Conservation (phyloP, 2,329 filamentous ascomycete genomes). For the Ustilaginoidea virens region DNA sequence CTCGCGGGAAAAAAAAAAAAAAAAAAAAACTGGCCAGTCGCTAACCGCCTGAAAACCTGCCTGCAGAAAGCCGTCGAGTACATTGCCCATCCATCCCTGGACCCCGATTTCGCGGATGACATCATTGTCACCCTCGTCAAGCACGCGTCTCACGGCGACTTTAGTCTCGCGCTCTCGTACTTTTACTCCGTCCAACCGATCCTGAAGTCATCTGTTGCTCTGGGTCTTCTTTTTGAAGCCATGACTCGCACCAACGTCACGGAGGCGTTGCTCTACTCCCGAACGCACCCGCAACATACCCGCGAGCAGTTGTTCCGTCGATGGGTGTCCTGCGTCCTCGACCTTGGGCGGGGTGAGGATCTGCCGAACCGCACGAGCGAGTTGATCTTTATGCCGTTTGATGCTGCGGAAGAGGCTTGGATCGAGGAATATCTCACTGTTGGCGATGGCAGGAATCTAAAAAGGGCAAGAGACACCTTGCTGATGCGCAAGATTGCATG, state of each 20-base stretch:
- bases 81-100: slow-evolving; percentile 64
- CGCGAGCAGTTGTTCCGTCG: slow-evolving; percentile 52
- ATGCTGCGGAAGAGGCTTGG: slow-evolving; percentile 55
- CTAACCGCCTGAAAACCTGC: not conserved
- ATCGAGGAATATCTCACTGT: slow-evolving; percentile 52
- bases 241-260: slow-evolving; percentile 51
- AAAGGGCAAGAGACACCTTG: slow-evolving; percentile 55
- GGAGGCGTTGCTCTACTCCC: slow-evolving; percentile 60
- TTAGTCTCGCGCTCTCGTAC: slow-evolving; percentile 57
- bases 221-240: slow-evolving; percentile 53
- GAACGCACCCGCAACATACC: slow-evolving; percentile 44
- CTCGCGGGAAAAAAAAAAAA: no score
- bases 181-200: slow-evolving; percentile 63
- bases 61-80: slow-evolving; percentile 53
- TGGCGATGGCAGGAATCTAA: slow-evolving; percentile 48
- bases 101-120: slow-evolving; percentile 70
- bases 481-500: slow-evolving; percentile 58
- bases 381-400: slow-evolving; percentile 59
- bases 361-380: slow-evolving; percentile 46
- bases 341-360: slow-evolving; percentile 19
- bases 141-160: slow-evolving; percentile 42
- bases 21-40: no score
- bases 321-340: slow-evolving; percentile 44
- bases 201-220: slow-evolving; percentile 45
- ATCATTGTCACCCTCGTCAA: slow-evolving; percentile 56